A percentile compares a stretch with the other conserved stretches of the same genome.
phyloP scores from a whole-genome alignment of 768 basidiomycete genomes.

The Trametes villosa region DNA sequence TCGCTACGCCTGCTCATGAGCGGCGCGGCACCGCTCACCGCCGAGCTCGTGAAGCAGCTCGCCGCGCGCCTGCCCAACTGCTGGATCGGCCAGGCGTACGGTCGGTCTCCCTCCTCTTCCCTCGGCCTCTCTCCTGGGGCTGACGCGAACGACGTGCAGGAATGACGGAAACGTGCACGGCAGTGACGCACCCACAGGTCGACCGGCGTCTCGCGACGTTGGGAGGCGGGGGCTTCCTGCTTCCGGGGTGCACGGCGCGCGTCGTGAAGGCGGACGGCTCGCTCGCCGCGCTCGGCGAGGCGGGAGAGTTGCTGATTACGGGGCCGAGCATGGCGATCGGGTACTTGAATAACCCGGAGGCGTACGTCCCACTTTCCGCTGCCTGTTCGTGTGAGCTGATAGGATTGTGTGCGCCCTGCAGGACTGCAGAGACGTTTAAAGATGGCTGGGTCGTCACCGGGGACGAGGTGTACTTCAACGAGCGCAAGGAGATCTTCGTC shows the following conservation, averaged over 20 bases:
- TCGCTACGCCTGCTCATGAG: constrained; percentile 42
- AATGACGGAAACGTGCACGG: constrained; percentile 46
- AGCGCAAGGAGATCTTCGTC: constrained; percentile 63
- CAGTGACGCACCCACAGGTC: constrained; percentile 39
- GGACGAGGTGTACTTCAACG: constrained; percentile 70
- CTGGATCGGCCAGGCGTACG: constrained; percentile 65
- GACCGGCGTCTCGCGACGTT: constrained; percentile 25
- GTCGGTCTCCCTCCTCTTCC: constrained; percentile 35
- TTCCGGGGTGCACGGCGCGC: constrained; percentile 49
- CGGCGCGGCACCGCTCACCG: constrained; percentile 64
- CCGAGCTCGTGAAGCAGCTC: constrained; percentile 52
- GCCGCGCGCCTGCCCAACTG: constrained; percentile 50
- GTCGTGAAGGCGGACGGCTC: constrained; percentile 53
- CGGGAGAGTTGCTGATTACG: constrained; percentile 54
- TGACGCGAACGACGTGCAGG: constrained; percentile 21
- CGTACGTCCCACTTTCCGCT: not conserved
- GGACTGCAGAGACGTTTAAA: constrained; percentile 66
- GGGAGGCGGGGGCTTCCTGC: constrained; percentile 44
- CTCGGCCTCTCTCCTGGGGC: not conserved
- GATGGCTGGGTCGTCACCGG: constrained; percentile 72
- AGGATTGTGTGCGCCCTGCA: constrained; percentile 33
- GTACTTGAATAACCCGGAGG: no score
- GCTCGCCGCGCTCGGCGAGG: constrained; percentile 45
- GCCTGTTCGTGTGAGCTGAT: not conserved
- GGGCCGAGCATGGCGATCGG: no score